phyloP scores from a whole-genome alignment of 108 stramenopile species.

The Nannochloropsis granulata region DNA sequence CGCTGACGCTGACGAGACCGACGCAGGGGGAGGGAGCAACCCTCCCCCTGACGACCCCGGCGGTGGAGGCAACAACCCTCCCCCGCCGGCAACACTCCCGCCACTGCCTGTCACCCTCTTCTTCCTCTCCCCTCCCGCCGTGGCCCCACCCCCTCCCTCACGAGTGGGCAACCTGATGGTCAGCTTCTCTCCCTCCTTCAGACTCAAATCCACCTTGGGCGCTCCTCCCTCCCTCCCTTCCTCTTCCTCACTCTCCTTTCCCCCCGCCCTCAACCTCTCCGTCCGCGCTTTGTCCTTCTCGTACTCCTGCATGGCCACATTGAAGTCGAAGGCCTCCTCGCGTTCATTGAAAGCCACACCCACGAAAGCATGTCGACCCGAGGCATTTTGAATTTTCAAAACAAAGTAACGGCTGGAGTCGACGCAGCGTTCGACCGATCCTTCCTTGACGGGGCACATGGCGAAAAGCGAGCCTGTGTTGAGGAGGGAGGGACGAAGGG shows the following conservation, averaged over 20 bases:
- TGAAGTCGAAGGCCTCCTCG: conserved; percentile 96
- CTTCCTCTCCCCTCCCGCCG: background rate
- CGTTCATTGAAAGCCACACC: conserved; percentile 92
- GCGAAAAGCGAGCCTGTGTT: conserved; percentile 24
- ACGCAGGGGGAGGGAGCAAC: background rate
- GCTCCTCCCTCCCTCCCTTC: background rate
- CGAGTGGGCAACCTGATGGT: conserved; percentile 34
- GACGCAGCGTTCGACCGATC: conserved; percentile 13
- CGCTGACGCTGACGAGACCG: background rate
- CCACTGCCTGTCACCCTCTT: background rate
- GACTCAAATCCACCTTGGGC: conserved; percentile 58
- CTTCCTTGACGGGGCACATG: conserved; percentile 18
- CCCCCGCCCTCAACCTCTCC: conserved; percentile 1
- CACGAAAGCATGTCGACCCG: conserved; percentile 84
- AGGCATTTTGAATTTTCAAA: conserved; percentile 63
- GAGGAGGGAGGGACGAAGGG: background rate
- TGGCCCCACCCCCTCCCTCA: background rate
- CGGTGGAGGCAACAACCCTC: background rate
- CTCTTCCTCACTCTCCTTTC: background rate
- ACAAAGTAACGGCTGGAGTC: conserved; percentile 29
- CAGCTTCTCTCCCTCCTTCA: conserved; percentile 82
- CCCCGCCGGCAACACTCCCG: background rate
- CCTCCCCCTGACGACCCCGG: background rate
- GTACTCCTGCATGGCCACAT: conserved; percentile 76
- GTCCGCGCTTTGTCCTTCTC: conserved; percentile 38